Conservation (phyloP, 1,139 yeast species). For the Yamadazyma epiphylla region DNA sequence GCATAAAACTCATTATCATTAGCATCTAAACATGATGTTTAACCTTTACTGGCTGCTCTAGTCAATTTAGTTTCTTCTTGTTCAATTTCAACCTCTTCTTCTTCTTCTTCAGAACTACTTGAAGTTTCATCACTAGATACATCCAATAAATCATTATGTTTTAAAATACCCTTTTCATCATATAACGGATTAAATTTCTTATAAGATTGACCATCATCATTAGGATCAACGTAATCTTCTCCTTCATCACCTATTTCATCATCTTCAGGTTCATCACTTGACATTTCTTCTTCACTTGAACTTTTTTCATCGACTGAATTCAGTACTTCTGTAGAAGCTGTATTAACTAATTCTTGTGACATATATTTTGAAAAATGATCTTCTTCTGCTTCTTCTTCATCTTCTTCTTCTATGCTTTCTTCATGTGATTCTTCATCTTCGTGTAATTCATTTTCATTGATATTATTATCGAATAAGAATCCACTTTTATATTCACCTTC, state of each 20-base stretch:
- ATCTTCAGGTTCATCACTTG: slow-evolving; percentile 32
- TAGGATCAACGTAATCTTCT: slow-evolving; percentile 73
- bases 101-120: slow-evolving; percentile 26
- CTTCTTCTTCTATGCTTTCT: slow-evolving; percentile 7
- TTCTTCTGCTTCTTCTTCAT: slow-evolving; percentile 24
- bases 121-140: slow-evolving; percentile 22
- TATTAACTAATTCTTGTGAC: slow-evolving; percentile 72
- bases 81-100: slow-evolving; percentile 21
- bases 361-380: slow-evolving; percentile 69
- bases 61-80: slow-evolving; percentile 24
- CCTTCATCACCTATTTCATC: slow-evolving; percentile 14
- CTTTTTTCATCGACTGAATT: slow-evolving; percentile 40
- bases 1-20: neutral
- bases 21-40: too few species aligned
- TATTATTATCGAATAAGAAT: slow-evolving; percentile 34
- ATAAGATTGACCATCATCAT: slow-evolving; percentile 77
- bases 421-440: slow-evolving; percentile 12
- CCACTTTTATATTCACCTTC: slow-evolving; percentile 27
- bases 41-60: slow-evolving; percentile 40
- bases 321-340: slow-evolving; percentile 55
- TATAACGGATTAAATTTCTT: slow-evolving; percentile 63
- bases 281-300: slow-evolving; percentile 17
- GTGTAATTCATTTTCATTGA: slow-evolving; percentile 10
- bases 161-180: slow-evolving; percentile 36
- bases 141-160: slow-evolving; percentile 20